phyloP scores from a whole-genome alignment of 108 stramenopile species.

The Cafeteria roenbergensis region DNA sequence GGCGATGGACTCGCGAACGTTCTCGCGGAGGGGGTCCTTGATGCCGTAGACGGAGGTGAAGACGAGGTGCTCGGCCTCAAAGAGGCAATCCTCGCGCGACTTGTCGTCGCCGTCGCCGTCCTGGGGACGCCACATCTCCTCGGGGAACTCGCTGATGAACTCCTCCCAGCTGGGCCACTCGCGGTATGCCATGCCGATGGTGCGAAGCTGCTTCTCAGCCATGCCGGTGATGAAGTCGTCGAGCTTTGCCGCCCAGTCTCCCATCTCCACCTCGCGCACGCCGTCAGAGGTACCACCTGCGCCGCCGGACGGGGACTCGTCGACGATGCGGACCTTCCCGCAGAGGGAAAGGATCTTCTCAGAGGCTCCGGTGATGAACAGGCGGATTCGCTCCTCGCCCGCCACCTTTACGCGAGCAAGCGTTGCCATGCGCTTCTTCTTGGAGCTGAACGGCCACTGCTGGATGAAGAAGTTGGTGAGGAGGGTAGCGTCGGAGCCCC shows the following conservation, averaged over 20 bases:
- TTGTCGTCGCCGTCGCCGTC: neutral
- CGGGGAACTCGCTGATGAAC: too few species aligned
- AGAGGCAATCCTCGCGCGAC: too few species aligned
- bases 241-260: neutral
- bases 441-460: constrained; percentile 36
- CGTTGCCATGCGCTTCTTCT: constrained; percentile 38
- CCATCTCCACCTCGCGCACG: constrained; percentile 60
- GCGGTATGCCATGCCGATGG: constrained; percentile 54
- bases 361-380: constrained; percentile 90
- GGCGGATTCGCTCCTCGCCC: constrained; percentile 39
- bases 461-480: neutral
- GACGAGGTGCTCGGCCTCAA: constrained; percentile 39
- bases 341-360: constrained; percentile 78
- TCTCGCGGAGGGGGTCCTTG: constrained; percentile 80
- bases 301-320: too few species aligned
- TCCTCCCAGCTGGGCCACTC: constrained; percentile 12
- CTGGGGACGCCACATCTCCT: too few species aligned
- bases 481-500: neutral
- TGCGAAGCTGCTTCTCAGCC: constrained; percentile 71
- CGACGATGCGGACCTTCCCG: too few species aligned
- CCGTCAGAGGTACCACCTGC: too few species aligned
- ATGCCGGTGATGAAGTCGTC: constrained; percentile 31
- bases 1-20: constrained; percentile 72
- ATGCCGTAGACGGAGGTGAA: constrained; percentile 76
- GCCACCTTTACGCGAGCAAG: constrained; percentile 17